Base-by-base conservation (phyloP, 163 green algal species). In the Scenedesmus sp. region DNA sequence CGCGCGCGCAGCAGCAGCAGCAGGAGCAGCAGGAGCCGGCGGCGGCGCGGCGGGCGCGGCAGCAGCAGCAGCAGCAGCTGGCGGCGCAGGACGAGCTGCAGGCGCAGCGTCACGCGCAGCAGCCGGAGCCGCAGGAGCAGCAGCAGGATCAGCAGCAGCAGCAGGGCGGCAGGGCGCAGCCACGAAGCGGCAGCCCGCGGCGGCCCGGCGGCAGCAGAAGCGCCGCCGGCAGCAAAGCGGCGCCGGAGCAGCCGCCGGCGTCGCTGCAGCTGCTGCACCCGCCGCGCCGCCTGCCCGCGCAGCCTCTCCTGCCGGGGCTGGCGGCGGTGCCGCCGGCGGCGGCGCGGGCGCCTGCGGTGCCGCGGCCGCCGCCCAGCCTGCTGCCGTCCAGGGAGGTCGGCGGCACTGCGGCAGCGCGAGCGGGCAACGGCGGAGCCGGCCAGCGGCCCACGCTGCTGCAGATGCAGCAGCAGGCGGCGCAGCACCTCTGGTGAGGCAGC, bases 1-100 rank as follows among this genome's bases (percentile, higher is more conserved):
- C 26, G 17, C 60, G 31, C 13, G 6, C 28, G 62, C 62, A 53
- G 26, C 69, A 77, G 69, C 50, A 74, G 29, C 47, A 47, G 65
- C 36, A 31, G 22, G 48, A 64, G 20, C 67, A 51, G 2, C 4
- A 47, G 58, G 29, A 44, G 13, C 24, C 3, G 31, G 31, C 29
- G 2, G 26, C 7, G 13, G 18, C 22, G 15, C 14, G 18, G 62
- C 44, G 63, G 66, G 47, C 63, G 66, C 66, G 50, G 22, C 4
- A 36, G 36, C 36, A 70, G 11, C 28, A 33, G 36, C 31, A 51
- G 31, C 62, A 51, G 62, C 62, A 51, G 36, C 28, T 1, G 47
- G 7, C 60, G 47, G 31, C 45, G 60, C 31, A 69, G 28, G 9
- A 6, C 20, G 9, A n/a, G 50, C 22, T 65, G 6, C 67, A 64